Evolutionary conservation across 768 basidiomycete genomes (phyloP), one percentile per base, ranked within the genome.

Genomic region (Cubamyces sp.): DNA sequence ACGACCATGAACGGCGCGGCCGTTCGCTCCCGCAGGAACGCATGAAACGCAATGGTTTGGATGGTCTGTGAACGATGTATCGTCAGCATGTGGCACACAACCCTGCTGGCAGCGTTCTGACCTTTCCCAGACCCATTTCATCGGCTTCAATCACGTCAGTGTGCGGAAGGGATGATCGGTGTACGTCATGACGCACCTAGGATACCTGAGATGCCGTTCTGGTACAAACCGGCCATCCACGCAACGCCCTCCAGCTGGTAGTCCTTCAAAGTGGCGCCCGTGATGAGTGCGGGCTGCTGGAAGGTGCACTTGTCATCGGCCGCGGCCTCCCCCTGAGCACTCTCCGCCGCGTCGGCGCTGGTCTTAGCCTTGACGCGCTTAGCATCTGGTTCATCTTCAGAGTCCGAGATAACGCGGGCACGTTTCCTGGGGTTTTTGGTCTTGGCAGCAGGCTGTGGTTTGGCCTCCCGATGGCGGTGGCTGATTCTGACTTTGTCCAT

Each of bases 191-290:
- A 58, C 82, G 39, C 61, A 90, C 88, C 90, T 42, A 92, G 67
- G 61, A 92, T 92, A 0, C 91, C 91, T 0, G 87, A 87, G 21
- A 92, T 88, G 0, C 91, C 91, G 67, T 94, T 94, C 74, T 91
- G 84, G 72, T 93, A 88, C 16, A 97, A 75, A 12, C 87, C 87
- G 0, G 91, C 88, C 91, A 97, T 91, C 96, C 96, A 98, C 64
- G 96, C 91, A 16, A 97, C 83, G 0, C 96, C 96, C 53, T 95
- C 92, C 1, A 98, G 82, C 72, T 99, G 96, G 72, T 97, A 98
- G 37, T 88, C 83, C 70, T 94, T 94, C 63, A 98, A 74, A 59
- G 78, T 90, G 0, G 87, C 94, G 5, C 96, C 96, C 0, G 94
- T 94, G 42, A 99, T 78, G 18, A 94, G 75, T 2, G 80, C 74